Conservation (phyloP, 176 grass and related monocot genomes). For the Pharus latifolius region DNA sequence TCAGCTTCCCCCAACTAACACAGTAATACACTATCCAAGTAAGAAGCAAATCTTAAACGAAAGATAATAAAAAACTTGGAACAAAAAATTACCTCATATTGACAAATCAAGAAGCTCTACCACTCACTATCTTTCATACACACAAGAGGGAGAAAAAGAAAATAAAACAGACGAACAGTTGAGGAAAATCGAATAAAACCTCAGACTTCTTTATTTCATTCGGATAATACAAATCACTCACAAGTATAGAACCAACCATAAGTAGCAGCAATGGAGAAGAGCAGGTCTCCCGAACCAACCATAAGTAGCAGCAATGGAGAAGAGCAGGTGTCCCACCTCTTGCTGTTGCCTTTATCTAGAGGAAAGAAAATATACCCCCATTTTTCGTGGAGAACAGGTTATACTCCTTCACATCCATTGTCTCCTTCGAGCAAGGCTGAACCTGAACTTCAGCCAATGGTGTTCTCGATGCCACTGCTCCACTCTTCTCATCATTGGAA, state of each 20-base stretch:
- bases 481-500: conserved; percentile 27
- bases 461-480: not conserved
- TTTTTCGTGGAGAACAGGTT: conserved; percentile 66
- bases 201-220: conserved; percentile 32
- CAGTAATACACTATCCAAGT: too few relatives aligned
- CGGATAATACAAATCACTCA: conserved; percentile 30
- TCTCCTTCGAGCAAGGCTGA: conserved; percentile 49
- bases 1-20: too few relatives aligned
- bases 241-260: conserved; percentile 4
- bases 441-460: not conserved
- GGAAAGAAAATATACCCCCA: conserved; percentile 37
- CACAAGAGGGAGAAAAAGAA: conserved; percentile 12
- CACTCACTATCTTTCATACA: conserved; percentile 54
- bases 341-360: conserved; percentile 21
- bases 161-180: conserved; percentile 29
- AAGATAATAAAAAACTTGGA: not conserved
- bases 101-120: conserved; percentile 44
- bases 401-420: conserved; percentile 65
- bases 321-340: not conserved
- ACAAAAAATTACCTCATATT: not conserved
- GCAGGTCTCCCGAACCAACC: too few relatives aligned
- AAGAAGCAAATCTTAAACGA: too few relatives aligned
- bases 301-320: too few relatives aligned
- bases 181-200: conserved; percentile 36
- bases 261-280: not conserved